phyloP scores from a whole-genome alignment of 2,329 filamentous ascomycete genomes.

The Remersonia thermophila region DNA sequence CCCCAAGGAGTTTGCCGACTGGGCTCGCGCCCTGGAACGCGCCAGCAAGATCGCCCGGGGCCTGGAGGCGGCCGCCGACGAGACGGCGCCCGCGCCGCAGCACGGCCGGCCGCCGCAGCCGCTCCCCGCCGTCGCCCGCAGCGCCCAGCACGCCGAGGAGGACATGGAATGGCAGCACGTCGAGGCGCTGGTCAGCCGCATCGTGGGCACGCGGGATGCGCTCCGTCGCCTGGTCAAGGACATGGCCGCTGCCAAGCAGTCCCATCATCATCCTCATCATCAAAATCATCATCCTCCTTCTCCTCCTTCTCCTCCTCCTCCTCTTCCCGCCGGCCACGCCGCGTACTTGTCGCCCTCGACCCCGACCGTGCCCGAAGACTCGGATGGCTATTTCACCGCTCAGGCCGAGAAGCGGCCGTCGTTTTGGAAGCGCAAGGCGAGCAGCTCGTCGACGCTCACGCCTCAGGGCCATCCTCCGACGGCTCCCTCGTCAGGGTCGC shows the following conservation, averaged over 20 bases:
- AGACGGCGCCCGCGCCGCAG: conserved; percentile 14
- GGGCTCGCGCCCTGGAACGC: conserved; percentile 74
- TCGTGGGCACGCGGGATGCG: conserved; percentile 80
- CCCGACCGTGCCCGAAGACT: conserved; percentile 33
- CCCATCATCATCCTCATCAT: too few species aligned
- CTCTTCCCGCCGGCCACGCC: conserved; percentile 18
- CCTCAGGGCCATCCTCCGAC: conserved; percentile 29
- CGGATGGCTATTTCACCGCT: conserved; percentile 42
- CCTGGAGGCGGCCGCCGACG: conserved; percentile 27
- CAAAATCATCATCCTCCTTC: too few species aligned
- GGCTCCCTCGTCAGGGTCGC: conserved; percentile 22
- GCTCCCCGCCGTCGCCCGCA: conserved; percentile 17
- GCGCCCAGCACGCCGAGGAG: conserved; percentile 38
- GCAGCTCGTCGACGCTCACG: conserved; percentile 30
- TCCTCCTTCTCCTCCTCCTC: too few species aligned
- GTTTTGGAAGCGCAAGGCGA: conserved; percentile 89
- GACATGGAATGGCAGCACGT: conserved; percentile 79
- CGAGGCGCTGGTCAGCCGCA: conserved; percentile 70
- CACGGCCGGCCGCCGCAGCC: conserved; percentile 14
- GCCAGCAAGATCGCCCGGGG: conserved; percentile 57
- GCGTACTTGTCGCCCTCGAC: conserved; percentile 30
- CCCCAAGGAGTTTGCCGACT: conserved; percentile 72
- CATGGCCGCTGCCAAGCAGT: conserved; percentile 53
- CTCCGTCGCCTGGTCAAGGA: conserved; percentile 77
- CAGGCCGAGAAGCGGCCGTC: conserved; percentile 50